phyloP scores from a whole-genome alignment of 257 asterid species.

The Jasminum sambac region DNA sequence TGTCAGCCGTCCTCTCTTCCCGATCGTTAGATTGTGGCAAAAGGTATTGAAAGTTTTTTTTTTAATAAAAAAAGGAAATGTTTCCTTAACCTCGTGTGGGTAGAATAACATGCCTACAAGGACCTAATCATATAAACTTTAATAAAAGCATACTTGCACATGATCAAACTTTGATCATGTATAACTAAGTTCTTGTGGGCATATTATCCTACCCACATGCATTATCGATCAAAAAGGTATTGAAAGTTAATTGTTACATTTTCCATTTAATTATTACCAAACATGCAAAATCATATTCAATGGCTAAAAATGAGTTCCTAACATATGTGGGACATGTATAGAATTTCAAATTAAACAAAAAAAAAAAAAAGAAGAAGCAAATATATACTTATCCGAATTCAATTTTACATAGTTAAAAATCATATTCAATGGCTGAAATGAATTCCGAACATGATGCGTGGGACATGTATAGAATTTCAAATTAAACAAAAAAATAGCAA shows the following conservation, averaged over 20 bases:
- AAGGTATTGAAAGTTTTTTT: neutral
- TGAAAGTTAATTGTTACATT: neutral
- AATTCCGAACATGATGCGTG: neutral
- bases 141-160: too few species aligned
- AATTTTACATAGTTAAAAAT: neutral
- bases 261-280: neutral
- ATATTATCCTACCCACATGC: too few species aligned
- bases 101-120: too few species aligned
- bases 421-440: neutral
- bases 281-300: neutral
- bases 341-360: constrained; percentile 8
- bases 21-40: neutral
- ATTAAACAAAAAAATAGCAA: neutral
- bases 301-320: neutral
- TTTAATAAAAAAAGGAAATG: too few species aligned
- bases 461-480: constrained; percentile 1
- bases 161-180: too few species aligned
- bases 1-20: neutral
- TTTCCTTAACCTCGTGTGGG: too few species aligned
- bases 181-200: too few species aligned
- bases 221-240: too few species aligned
- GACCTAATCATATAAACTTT: too few species aligned
- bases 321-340: neutral
- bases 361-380: too few species aligned
- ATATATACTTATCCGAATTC: neutral